Evolutionary conservation across 768 basidiomycete species (phyloP).

Genomic region (Podaxis carcinomalis): DNA sequence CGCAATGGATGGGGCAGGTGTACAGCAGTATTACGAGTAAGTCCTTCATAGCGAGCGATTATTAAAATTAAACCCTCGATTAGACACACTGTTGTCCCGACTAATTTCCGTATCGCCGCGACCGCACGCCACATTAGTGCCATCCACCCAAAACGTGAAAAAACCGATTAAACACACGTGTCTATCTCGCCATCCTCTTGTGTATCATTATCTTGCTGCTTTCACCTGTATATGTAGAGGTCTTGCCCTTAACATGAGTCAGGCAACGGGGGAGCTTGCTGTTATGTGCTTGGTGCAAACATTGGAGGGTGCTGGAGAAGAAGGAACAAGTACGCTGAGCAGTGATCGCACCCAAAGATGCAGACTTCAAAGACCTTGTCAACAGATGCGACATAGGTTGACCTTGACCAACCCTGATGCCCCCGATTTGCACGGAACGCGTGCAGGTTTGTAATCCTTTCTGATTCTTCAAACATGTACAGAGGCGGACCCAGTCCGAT

Average conservation of each 20-base stretch:
- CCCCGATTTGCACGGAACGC: constrained; percentile 69
- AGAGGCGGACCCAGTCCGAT: constrained; percentile 49
- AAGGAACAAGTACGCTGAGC: background rate
- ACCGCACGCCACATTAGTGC: constrained; percentile 65
- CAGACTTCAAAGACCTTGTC: background rate
- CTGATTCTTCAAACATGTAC: background rate
- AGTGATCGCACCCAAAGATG: background rate
- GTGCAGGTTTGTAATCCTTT: constrained; percentile 64
- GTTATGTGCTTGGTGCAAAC: constrained; percentile 17
- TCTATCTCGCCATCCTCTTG: constrained; percentile 4
- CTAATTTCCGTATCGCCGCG: constrained; percentile 75
- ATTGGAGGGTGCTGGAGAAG: constrained; percentile 9
- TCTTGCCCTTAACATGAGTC: constrained; percentile 16
- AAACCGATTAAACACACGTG: constrained; percentile 11
- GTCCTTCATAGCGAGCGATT: constrained; percentile 17
- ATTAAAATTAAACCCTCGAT: background rate
- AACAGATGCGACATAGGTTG: background rate
- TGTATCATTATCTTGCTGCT: background rate
- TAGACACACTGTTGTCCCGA: constrained; percentile 73
- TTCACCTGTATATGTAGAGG: background rate
- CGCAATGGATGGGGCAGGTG: constrained; percentile 68
- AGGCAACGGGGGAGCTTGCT: constrained; percentile 23
- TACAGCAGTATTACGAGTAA: constrained; percentile 72
- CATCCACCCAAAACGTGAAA: constrained; percentile 5
- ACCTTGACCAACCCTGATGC: constrained; percentile 13